Base-by-base conservation (phyloP, 345 rosid species). In the Combretum micranthum region DNA sequence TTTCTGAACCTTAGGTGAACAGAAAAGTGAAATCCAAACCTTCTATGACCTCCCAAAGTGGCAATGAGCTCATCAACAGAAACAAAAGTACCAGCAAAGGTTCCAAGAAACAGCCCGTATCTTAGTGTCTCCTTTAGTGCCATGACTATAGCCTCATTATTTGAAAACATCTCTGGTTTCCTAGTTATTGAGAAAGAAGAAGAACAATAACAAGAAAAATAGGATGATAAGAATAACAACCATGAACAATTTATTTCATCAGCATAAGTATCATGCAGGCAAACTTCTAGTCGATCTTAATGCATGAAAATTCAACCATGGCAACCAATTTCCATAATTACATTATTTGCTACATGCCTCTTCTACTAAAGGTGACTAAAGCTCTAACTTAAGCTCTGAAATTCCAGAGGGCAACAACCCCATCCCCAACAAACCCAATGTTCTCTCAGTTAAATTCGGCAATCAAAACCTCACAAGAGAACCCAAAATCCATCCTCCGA, bases 81-180 rank as follows among this genome's bases (percentile, higher is more conserved):
- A 50, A 72, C 96, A 73, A 80, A 92, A 57, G 89, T 84, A 50
- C 96, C 96, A 57, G 98, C 89, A 51, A 84, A 92, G 53, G 96
- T 86, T 63, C 95, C 96, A 20, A 92, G 79, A 65, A 92, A 92
- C 37, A 92, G 65, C 43, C 96, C 98, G 51, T 92, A 92, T 75
- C 96, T 81, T 20, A 92, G 63, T 1, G 98, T 92, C 66, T 92
- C 98, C 70, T 83, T 88, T 50, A 92, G 46, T 12, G 88, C 95
- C 69, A 88, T 39, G 26, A 64, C 50, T 50, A 83, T 73, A 18
- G 95, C 90, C 69, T 86, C 86, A 42, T 77, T 75, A 75, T 84
- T 73, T 7, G 90, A 49, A 53, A 92, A 72, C 47, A 65, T 67
- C 62, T 81, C 90, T 42, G 54, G 65, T 75, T 79, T 83, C 83